A percentile compares a stretch with the other conserved stretches of the same genome.
These are phyloP conservation scores for Boletus rufocinnamomeus DNA, from an alignment of 768 basidiomycete species.

Conservation along the genomic window DNA sequence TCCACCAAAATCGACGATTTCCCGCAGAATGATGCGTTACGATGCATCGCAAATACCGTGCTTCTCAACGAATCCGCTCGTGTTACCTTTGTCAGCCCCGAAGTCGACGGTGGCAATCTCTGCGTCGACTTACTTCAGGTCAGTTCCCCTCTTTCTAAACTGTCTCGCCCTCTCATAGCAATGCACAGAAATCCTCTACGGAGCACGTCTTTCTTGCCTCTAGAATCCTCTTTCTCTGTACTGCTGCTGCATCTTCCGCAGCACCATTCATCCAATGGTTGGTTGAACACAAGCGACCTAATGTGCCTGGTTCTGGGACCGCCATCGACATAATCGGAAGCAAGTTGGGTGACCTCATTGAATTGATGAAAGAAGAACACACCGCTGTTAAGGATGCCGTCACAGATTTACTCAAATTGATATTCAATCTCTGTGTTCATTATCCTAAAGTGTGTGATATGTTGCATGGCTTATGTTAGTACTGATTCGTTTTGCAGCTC, in stretches of 20 bases:
- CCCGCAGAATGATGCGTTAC: conserved; percentile 65
- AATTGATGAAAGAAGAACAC: conserved; percentile 49
- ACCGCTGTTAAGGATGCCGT: conserved; percentile 60
- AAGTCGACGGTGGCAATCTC: conserved; percentile 63
- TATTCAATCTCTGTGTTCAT: conserved; percentile 78
- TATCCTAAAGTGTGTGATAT: conserved; percentile 66
- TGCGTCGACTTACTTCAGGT: conserved; percentile 64
- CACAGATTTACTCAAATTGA: conserved; percentile 81
- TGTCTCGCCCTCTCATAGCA: conserved; percentile 7
- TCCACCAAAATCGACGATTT: conserved; percentile 56
- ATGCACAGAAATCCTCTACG: conserved; percentile 56
- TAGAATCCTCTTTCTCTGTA: conserved; percentile 74
- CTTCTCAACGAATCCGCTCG: conserved; percentile 68
- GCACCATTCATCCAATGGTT: conserved; percentile 51
- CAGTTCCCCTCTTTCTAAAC: conserved; percentile 16
- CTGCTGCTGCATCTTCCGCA: conserved; percentile 53
- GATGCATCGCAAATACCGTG: conserved; percentile 78
- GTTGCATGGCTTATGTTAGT: background rate
- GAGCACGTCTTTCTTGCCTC: conserved; percentile 75
- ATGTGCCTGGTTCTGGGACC: conserved; percentile 40
- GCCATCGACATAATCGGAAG: conserved; percentile 60
- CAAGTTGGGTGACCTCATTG: conserved; percentile 61
- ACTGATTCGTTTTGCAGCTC: conserved; percentile 26
- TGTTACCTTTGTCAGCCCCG: conserved; percentile 52
- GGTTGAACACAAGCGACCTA: conserved; percentile 63